Percentiles rank a stretch among this genome's conserved stretches.
Conservation (phyloP, 208 protist species). For the Leishmania gerbilli region DNA sequence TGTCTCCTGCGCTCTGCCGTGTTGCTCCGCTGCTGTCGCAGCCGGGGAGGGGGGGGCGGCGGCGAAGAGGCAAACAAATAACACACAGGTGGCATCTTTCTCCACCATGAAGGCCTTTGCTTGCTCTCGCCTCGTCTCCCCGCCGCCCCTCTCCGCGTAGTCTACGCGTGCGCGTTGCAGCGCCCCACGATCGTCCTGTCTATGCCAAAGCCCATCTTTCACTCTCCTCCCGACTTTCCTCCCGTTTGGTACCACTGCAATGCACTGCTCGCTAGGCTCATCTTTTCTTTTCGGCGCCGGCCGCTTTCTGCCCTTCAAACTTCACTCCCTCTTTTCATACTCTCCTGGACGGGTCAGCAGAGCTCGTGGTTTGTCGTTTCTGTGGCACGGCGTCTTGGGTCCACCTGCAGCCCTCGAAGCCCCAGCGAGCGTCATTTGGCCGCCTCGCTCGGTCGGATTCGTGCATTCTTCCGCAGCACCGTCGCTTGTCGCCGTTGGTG, state of each 20-base stretch:
- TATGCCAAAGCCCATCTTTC: not conserved
- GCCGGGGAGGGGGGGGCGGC: not conserved
- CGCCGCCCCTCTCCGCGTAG: not conserved
- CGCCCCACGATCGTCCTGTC: not conserved
- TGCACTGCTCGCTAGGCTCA: not conserved
- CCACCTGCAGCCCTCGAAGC: not conserved
- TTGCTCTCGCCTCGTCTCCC: not conserved
- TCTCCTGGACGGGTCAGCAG: not conserved
- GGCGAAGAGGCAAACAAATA: not conserved
- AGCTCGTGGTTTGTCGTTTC: constrained; percentile 1
- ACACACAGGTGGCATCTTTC: not conserved
- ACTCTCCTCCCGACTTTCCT: not conserved
- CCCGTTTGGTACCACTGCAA: not conserved
- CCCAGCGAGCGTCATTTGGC: not conserved
- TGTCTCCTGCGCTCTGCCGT: not conserved
- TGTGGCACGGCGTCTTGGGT: not conserved
- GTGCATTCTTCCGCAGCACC: not conserved
- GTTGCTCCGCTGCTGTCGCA: not conserved
- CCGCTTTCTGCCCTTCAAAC: not conserved
- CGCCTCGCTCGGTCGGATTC: not conserved
- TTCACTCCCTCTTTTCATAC: not conserved
- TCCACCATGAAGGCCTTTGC: not conserved
- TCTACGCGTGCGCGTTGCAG: not conserved
- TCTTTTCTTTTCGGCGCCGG: not conserved
- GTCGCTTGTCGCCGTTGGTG: not conserved